A percentile compares a stretch with the other conserved stretches of the same genome.
Conservation (phyloP, 2,329 filamentous ascomycete species). For the Trichoderma hamatum region DNA sequence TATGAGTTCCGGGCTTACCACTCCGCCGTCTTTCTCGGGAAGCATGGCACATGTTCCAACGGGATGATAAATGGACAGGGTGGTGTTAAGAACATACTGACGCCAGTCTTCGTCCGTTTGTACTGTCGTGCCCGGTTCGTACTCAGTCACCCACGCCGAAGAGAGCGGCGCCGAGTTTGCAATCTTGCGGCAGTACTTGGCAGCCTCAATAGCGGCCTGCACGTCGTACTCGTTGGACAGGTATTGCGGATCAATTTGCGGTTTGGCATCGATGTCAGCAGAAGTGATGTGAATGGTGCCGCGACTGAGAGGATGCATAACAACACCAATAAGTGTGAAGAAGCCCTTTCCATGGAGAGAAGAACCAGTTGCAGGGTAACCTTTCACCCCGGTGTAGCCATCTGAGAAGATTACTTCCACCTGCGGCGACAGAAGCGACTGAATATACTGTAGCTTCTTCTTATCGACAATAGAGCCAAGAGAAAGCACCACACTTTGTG, state of each 20-base stretch:
- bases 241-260: conserved; percentile 60
- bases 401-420: conserved; percentile 12
- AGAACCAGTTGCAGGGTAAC: conserved; percentile 44
- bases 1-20: conserved; percentile 30
- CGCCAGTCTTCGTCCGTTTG: not conserved
- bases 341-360: not conserved
- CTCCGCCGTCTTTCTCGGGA: conserved; percentile 44
- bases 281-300: conserved; percentile 60
- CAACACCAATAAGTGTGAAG: conserved; percentile 50
- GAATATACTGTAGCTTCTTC: conserved; percentile 6
- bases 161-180: conserved; percentile 13
- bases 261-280: conserved; percentile 45
- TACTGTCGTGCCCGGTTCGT: not conserved
- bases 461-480: conserved; percentile 32
- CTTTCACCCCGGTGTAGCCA: conserved; percentile 27
- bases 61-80: conserved; percentile 9
- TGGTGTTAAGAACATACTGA: conserved; percentile 6
- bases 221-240: conserved; percentile 43
- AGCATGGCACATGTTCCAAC: conserved; percentile 42
- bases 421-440: not conserved
- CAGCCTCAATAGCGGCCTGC: conserved; percentile 35
- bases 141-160: conserved; percentile 5
- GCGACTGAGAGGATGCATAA: conserved; percentile 62
- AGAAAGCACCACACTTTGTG: not conserved
- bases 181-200: conserved; percentile 4